Evolutionary conservation across 305 asterid genomes (phyloP), one percentile per base, ranked within the genome.

Genomic region (Fraxinus baroniana): DNA sequence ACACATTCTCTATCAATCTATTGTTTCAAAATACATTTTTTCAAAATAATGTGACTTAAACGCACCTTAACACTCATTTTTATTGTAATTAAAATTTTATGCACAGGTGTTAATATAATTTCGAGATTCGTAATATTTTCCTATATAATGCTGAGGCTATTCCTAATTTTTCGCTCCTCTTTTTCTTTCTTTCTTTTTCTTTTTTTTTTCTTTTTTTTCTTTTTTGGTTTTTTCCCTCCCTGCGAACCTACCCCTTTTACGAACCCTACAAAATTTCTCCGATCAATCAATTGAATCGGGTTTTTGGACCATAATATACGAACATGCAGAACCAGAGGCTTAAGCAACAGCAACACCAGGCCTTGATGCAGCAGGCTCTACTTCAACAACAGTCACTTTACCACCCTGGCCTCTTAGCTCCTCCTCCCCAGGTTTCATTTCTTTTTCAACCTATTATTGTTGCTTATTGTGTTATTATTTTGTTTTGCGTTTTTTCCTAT

Each of bases 341-440:
- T 84, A 93, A 93, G 88, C 96, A 91, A 83, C 97, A 93, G 62
- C 98, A 94, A n/a, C 97, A 94, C 0, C 94, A 90, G 83, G 98
- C 95, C 78, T 80, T 95, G 96, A 93, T 95, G 95, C 98, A 95
- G 84, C 98, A 95, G 83, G 98, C 97, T 83, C 91, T 95, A 82
- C 94, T 95, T 57, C 98, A 93, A 74, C 98, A 95, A 72, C 98
- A 91, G 87, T 87, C 98, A 52, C 93, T 95, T 37, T 93, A 95
- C 77, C 98, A 95, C 78, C 98, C 97, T 32, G 98, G 94, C 49
- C 92, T 93, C 77, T 81, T 95, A 91, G 97, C 98, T 88, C 89
- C 98, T 88, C 89, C 98, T 84, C 97, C 98, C 12, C 98, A 91
- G 97, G 98, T 93, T 85, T 74, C 10, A 20, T 76, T 76, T 74